phyloP scores from a whole-genome alignment of 345 rosid species.

The Kernera saxatilis region DNA sequence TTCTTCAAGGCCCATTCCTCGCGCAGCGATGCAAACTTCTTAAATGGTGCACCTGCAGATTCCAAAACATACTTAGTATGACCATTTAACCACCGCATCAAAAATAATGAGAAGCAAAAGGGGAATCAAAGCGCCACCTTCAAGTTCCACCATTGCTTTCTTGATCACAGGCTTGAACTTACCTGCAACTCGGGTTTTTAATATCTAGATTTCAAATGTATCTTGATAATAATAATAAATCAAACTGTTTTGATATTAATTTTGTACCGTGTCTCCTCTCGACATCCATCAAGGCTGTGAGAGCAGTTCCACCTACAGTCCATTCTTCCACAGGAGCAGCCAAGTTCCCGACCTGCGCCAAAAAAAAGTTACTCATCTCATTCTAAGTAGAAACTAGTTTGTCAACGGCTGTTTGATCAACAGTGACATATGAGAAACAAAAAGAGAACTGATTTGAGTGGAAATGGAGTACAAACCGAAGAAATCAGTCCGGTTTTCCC shows the following conservation, averaged over 20 bases:
- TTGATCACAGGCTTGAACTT: conserved; percentile 98
- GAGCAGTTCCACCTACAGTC: conserved; percentile 94
- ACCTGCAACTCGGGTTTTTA: conserved; percentile 37
- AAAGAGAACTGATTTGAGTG: not conserved
- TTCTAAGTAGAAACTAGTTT: not conserved
- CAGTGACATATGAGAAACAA: not conserved
- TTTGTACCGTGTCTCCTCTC: conserved; percentile 94
- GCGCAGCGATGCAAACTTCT: conserved; percentile 66
- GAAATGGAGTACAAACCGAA: conserved; percentile 52
- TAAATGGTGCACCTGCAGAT: conserved; percentile 80
- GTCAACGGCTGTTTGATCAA: not conserved
- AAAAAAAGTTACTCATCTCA: conserved; percentile 3
- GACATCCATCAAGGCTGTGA: conserved; percentile 94
- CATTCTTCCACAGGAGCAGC: conserved; percentile 83
- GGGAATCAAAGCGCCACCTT: conserved; percentile 45
- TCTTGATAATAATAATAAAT: not conserved
- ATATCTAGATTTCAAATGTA: not conserved
- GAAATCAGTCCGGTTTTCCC: conserved; percentile 93
- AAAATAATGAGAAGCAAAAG: not conserved
- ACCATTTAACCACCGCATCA: not conserved
- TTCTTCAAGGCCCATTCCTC: conserved; percentile 88
- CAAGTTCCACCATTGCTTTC: conserved; percentile 99
- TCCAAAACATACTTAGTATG: not conserved
- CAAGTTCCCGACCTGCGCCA: conserved; percentile 81
- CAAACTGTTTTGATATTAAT: not conserved